Evolutionary conservation across 768 basidiomycete species (phyloP), one percentile per base, ranked within the genome.

Genomic region (Lentinula sp.): DNA sequence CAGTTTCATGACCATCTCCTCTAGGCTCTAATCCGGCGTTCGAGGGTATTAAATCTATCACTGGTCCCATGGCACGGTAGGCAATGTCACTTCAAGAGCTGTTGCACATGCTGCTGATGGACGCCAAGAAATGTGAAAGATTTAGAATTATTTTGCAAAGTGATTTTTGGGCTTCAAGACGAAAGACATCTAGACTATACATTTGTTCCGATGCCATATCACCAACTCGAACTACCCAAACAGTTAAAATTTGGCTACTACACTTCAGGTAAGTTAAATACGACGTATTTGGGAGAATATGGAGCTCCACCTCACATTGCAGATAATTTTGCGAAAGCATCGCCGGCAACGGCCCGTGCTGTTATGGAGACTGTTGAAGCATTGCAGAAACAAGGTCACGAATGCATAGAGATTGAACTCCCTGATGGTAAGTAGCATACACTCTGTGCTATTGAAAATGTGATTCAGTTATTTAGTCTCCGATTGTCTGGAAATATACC

Each of bases 311-410:
- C 4, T 59, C 10, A 9, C 51, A 21, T 31, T 34, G 60, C 64
- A 88, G 91, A 91, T 72, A 67, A 71, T n/a, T 79, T 81, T 64
- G 70, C 84, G 53, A 86, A 84, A 64, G 80, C 84, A 16, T 88
- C 88, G 1, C 91, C 91, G 13, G 88, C 87, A 1, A 84, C 81
- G 65, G 77, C 84, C 62, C 79, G 93, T 35, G 93, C 93, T 5
- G 86, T 95, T 7, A 70, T 84, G 28, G 85, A 89, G 68, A 84
- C 88, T 13, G 82, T 93, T 13, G 79, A 82, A 5, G 87, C 86
- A 0, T 73, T 95, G 52, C 74, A 78, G 34, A 77, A 73, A 53
- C 78, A 81, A 49, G 93, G 93, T 6, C 92, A 95, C 67, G 91
- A 94, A 70, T 90, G 91, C 61, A 71, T 92, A 32, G 86, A 90